Conservation (phyloP, 2,329 filamentous ascomycete genomes). For the Aureobasidium subglaciale region DNA sequence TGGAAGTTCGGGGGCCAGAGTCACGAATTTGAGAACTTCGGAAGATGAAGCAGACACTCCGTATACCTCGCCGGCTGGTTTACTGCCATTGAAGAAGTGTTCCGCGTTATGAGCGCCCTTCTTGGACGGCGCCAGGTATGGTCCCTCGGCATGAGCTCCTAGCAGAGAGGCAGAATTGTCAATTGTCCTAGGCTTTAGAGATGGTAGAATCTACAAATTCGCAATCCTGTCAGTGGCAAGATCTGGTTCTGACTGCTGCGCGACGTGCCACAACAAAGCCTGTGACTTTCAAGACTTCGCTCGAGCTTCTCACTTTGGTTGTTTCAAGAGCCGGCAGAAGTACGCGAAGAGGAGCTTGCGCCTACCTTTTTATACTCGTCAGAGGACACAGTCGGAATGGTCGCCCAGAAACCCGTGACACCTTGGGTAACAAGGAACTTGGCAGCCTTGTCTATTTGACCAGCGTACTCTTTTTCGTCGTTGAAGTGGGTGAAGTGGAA, state of each 20-base stretch:
- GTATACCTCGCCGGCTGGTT: slow-evolving; percentile 36
- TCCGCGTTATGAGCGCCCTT: slow-evolving; percentile 47
- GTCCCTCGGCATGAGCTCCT: slow-evolving; percentile 51
- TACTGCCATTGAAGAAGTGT: slow-evolving; percentile 34
- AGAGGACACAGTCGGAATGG: slow-evolving; percentile 44
- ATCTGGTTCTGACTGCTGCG: too few relatives aligned
- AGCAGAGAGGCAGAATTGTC: slow-evolving; percentile 42
- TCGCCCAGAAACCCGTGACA: slow-evolving; percentile 49
- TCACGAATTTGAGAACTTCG: slow-evolving; percentile 42
- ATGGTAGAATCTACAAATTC: slow-evolving; percentile 38
- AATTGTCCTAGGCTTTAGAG: slow-evolving; percentile 37
- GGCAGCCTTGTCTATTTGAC: slow-evolving; percentile 41
- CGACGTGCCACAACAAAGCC: too few relatives aligned
- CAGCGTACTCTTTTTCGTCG: slow-evolving; percentile 35
- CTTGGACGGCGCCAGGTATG: slow-evolving; percentile 47
- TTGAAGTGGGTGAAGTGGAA: slow-evolving; percentile 49
- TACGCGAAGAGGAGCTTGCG: not conserved
- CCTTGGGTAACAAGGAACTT: slow-evolving; percentile 44
- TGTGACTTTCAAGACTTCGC: too few relatives aligned
- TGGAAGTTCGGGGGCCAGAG: slow-evolving; percentile 47
- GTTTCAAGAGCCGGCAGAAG: not conserved
- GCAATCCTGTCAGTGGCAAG: not conserved
- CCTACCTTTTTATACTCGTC: slow-evolving; percentile 41
- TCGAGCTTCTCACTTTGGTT: too few relatives aligned
- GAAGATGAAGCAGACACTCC: slow-evolving; percentile 35